Conservation (phyloP, 2,329 filamentous ascomycete genomes). For the Trichoderma aggressivum region DNA sequence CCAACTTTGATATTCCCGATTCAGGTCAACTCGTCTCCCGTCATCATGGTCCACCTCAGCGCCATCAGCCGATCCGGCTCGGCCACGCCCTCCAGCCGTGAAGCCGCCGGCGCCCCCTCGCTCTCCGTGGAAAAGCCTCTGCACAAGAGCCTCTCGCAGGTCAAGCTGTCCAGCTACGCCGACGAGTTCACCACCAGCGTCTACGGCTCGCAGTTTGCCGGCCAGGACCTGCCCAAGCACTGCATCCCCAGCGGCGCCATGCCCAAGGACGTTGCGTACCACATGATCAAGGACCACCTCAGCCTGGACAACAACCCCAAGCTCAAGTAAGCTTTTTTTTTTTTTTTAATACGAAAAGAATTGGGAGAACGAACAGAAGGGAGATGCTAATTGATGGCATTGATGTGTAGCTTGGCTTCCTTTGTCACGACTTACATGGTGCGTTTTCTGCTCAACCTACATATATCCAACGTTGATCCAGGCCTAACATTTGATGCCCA, state of each 20-base stretch:
- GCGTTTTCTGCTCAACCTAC: slow-evolving; percentile 26
- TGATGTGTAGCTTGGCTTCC: slow-evolving; percentile 61
- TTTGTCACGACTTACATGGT: slow-evolving; percentile 98
- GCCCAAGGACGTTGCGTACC: slow-evolving; percentile 89
- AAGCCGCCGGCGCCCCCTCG: slow-evolving; percentile 9
- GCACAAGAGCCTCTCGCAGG: slow-evolving; percentile 29
- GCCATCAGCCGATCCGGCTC: slow-evolving; percentile 38
- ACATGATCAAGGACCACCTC: slow-evolving; percentile 94
- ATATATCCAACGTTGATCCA: neutral
- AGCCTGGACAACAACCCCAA: slow-evolving; percentile 89
- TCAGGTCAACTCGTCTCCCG: too few species aligned
- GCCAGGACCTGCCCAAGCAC: slow-evolving; percentile 72
- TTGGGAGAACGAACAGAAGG: neutral
- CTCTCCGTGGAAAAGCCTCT: slow-evolving; percentile 25
- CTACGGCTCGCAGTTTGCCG: slow-evolving; percentile 83
- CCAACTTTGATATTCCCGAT: neutral
- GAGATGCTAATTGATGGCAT: neutral
- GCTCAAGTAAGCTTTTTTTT: slow-evolving; percentile 59
- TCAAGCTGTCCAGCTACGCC: slow-evolving; percentile 49
- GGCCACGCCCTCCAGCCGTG: neutral
- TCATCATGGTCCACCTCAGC: slow-evolving; percentile 51
- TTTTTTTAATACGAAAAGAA: neutral
- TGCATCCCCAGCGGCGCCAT: slow-evolving; percentile 90
- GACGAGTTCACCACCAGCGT: slow-evolving; percentile 72
- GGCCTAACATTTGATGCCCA: slow-evolving; percentile 6